These are phyloP conservation scores for Colletotrichum chrysophilum DNA, from an alignment of 2,329 filamentous ascomycete genomes.

Conservation along the genomic window DNA sequence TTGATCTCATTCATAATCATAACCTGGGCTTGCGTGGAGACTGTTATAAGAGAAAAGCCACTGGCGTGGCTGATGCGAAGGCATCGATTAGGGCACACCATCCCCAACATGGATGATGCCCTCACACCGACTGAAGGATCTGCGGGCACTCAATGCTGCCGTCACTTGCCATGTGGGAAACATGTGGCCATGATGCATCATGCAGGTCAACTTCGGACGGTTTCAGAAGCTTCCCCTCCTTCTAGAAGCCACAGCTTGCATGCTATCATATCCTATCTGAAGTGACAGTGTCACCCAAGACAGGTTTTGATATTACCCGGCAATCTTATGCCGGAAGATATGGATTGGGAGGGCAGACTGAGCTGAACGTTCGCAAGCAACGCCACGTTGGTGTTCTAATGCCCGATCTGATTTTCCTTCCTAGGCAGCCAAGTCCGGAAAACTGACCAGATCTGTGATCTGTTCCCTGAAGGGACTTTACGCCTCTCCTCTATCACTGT, in stretches of 20 bases:
- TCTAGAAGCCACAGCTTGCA: neutral
- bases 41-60: neutral
- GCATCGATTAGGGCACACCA: neutral
- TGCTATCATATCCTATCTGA: neutral
- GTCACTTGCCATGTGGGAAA: neutral
- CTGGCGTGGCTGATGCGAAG: neutral
- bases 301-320: neutral
- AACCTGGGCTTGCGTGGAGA: neutral
- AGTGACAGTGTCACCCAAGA: neutral
- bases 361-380: neutral
- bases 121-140: neutral
- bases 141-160: neutral
- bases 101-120: neutral
- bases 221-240: neutral
- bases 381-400: neutral
- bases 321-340: neutral
- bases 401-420: neutral
- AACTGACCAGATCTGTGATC: neutral
- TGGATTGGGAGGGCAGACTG: neutral
- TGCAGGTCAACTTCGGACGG: neutral
- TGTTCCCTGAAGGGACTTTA: neutral
- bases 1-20: neutral
- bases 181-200: neutral
- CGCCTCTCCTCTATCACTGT: neutral
- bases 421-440: neutral